Evolutionary conservation across 768 basidiomycete genomes (phyloP), one percentile per base, ranked within the genome.

Genomic region (Psilocybe azurescens): DNA sequence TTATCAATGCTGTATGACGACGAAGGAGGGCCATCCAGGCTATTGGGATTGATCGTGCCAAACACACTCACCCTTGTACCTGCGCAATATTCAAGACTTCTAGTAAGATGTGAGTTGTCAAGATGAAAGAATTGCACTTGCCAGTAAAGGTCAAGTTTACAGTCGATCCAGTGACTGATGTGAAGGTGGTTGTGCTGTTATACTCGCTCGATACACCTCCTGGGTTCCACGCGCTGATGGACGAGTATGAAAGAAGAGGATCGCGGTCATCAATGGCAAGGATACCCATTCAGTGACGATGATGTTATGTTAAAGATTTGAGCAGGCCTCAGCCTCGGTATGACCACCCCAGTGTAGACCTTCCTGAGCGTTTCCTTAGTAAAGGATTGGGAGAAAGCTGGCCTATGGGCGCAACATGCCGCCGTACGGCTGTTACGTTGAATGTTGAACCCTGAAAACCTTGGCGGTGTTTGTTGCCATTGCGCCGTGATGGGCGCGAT

Each of bases 1-100:
- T 51, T 56, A 36, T 62, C 61, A 30, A 62, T 48, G 13, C 56
- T 58, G 38, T 62, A 62, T 5, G 56, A 52, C 36, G 61, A 58
- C 16, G 48, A 41, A 6, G 61, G 61, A 10, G 51, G 20, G 8
- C 24, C 30, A 20, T 36, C 32, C 8, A 46, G 24, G 28, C 11
- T 48, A 7, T 13, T 29, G 13, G 41, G 16, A 11, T 48, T 29
- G n/a, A 59, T 41, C 20, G 58, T 59, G 8, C 58, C 58, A 53
- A 20, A 59, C 36, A 59, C 41, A 20, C 29, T 39, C 4, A 59
- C 50, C 10, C 29, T 51, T 9, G 58, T 59, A 30, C 58, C 58
- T 59, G 38, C 41, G 14, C 9, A 51, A 20, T 4, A 33, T 13
- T 10, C 30, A 51, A 36, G 20, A 7, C 10, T 29, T 33, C 16